Conservation (phyloP, 2,329 filamentous ascomycete genomes). For the Pseudocercospora eumusae region DNA sequence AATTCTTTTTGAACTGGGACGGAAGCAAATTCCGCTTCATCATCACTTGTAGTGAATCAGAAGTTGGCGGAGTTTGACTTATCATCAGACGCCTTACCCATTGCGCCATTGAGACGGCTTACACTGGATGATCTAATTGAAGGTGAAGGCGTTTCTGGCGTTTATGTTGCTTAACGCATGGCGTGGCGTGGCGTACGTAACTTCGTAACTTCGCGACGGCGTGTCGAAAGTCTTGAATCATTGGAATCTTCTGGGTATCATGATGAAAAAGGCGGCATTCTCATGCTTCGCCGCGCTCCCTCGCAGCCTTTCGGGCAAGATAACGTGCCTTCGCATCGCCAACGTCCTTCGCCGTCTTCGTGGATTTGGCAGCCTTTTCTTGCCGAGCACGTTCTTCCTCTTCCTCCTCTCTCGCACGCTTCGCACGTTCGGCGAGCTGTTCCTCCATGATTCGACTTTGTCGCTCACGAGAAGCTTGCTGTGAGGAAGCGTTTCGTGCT, state of each 20-base stretch:
- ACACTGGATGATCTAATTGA: neutral
- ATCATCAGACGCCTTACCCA: neutral
- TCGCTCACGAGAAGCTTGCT: constrained; percentile 70
- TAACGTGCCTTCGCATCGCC: constrained; percentile 78
- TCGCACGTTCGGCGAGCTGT: constrained; percentile 72
- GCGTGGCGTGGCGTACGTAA: neutral
- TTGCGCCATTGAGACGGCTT: neutral
- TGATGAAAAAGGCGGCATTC: neutral
- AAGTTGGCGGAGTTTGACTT: neutral
- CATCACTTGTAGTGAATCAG: neutral
- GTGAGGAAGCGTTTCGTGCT: constrained; percentile 45
- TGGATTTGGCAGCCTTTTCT: constrained; percentile 69
- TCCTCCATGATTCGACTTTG: constrained; percentile 78
- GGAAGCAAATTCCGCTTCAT: neutral
- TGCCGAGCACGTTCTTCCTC: constrained; percentile 65
- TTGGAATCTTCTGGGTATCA: constrained; percentile 3
- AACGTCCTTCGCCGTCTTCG: constrained; percentile 75
- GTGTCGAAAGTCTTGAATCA: neutral
- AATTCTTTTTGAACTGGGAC: neutral
- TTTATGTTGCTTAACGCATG: neutral
- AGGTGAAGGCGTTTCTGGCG: neutral
- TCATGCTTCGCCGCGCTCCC: constrained; percentile 51
- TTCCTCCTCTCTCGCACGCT: constrained; percentile 68
- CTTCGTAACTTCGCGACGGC: too few species aligned
- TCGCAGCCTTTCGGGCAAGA: constrained; percentile 72